Conservation (phyloP, 768 basidiomycete species). For the Russula foetens region DNA sequence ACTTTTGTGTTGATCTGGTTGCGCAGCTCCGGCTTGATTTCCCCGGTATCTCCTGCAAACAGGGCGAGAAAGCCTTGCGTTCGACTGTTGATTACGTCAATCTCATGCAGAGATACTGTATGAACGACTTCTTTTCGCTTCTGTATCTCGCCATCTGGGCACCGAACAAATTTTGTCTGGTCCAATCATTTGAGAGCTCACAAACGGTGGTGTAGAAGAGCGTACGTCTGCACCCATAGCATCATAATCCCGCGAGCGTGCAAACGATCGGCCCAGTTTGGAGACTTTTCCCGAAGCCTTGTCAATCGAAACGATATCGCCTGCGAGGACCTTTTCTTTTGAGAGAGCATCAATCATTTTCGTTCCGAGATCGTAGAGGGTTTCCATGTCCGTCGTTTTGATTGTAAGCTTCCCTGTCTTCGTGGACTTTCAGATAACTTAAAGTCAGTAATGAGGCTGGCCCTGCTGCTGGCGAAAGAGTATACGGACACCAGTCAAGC, state of each 20-base stretch:
- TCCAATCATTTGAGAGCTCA: background rate
- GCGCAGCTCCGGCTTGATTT: conserved; percentile 95
- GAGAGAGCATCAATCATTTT: conserved; percentile 99
- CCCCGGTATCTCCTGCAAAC: conserved; percentile 93
- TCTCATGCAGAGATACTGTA: conserved; percentile 96
- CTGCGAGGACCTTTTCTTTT: conserved; percentile 93
- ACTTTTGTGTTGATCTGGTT: conserved; percentile 97
- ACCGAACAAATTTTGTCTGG: conserved; percentile 98
- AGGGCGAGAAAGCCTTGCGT: conserved; percentile 98
- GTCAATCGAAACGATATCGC: conserved; percentile 95
- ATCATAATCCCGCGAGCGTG: conserved; percentile 96
- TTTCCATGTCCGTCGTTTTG: conserved; percentile 99
- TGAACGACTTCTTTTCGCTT: conserved; percentile 96
- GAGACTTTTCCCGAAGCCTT: conserved; percentile 95
- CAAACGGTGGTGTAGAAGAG: conserved; percentile 18
- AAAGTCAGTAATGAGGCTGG: background rate
- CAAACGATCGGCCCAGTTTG: conserved; percentile 93
- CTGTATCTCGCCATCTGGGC: conserved; percentile 96
- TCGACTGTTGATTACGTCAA: conserved; percentile 97
- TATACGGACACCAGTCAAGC: conserved; percentile 79
- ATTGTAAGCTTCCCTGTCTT: conserved; percentile 97
- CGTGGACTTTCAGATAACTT: conserved; percentile 54
- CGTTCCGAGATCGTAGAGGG: conserved; percentile 94
- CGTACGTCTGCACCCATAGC: conserved; percentile 98
- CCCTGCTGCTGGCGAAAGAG: background rate